Base-by-base conservation (phyloP, 2,329 filamentous ascomycete species). In the Pestalotiopsis sp. region DNA sequence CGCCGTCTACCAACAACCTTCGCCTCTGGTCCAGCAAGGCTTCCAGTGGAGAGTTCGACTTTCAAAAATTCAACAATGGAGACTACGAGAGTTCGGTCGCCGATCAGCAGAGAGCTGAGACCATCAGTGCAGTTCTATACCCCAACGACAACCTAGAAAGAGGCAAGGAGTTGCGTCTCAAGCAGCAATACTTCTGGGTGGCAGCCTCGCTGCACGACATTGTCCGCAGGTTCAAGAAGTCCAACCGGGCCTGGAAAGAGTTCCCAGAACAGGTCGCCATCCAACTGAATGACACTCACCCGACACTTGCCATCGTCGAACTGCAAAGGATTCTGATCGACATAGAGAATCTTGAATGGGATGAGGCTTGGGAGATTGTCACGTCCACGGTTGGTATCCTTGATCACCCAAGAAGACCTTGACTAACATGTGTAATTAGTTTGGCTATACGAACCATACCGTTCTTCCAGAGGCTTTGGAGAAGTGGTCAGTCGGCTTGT, bases 151-250 rank as follows among this genome's bases (percentile, higher is more conserved):
- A 97, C 81, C 89, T 99, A 59, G 95, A 98, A 73, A 90, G 94
- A 73, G 96, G 96, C 71, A 99, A 99, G 82, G 96, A 99, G 85
- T 90, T 99, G 72, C 93, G 96, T 66, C 83, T 99, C 81, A 99
- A 99, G 88, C 96, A 99, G 81, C 96, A 99, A 81, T 99, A 99
- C 87, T 99, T 99, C 84, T 99, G 96, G 96, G 97, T 97, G 77
- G 95, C 96, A 66, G 96, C 96, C 17, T 99, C 96, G 17, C 87
- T 99, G 4, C 94, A 94, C 78, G 96, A 99, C 77, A 99, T 99
- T 78, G 92, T 99, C 70, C 93, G 96, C 69, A 91, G 96, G 69
- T 99, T 98, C 90, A 99, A 98, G 87, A 99, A 98, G 88, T 91
- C 94, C 20, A 94, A 93, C 84, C 91, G 95, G 72, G 84, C 92